Base-by-base conservation (phyloP, 345 rosid species). In the Salix viminalis region DNA sequence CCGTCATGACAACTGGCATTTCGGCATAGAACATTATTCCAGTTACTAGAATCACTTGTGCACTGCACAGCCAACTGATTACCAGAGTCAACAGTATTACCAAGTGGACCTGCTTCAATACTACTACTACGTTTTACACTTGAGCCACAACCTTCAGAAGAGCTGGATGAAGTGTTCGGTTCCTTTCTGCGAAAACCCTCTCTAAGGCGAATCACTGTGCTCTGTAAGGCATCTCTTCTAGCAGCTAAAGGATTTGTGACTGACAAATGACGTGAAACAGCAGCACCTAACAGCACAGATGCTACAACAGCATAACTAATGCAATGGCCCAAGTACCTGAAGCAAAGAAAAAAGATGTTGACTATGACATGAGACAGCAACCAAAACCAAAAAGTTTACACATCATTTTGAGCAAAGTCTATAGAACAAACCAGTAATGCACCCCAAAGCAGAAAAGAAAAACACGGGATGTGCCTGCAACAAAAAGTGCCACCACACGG, bases 131-230 rank as follows among this genome's bases (percentile, higher is more conserved):
- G 90, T 86, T 96, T 96, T 73, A 92, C 82, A 77, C 98, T 96
- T 79, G 97, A 96, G 67, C 99, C 98, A 88, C 97, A 92, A 73
- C 97, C 99, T 76, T 96, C 99, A 76, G 98, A 96, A 78, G 99
- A 96, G 81, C 98, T 87, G 66, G 99, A 94, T 61, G 99, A 91
- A 87, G 96, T 85, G 79, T 88, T 90, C 66, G 89, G 97, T 68
- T 93, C 99, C 80, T 92, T 96, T 82, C 90, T 90, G 61, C 97
- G 95, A 72, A 94, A 96, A 67, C 99, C 97, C 83, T 96, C 99
- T 85, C 99, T 90, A 75, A 96, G 84, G 26, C 99, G 97, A 79
- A 96, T 92, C 75, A 94, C 98, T 34, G 99, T 96, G 85, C 97
- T 87, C 78, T 89, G 93, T 76, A 96, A 83, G 71, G 99, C 99